phyloP scores from a whole-genome alignment of 2,329 filamentous ascomycete species.

The Neopestalotiopsis rosae region DNA sequence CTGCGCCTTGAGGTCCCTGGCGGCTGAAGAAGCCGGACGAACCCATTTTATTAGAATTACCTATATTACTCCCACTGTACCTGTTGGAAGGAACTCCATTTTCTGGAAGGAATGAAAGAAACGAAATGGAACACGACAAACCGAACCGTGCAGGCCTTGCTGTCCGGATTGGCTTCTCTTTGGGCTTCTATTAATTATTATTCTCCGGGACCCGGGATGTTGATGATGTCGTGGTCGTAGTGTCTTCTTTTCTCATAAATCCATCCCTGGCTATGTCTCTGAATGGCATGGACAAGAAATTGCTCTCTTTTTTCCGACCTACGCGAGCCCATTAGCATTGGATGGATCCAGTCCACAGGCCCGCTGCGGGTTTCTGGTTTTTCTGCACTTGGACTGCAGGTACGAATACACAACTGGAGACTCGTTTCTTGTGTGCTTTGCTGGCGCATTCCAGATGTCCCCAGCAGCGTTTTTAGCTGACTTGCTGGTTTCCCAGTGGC shows the following conservation, averaged over 20 bases:
- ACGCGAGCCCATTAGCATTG: background rate
- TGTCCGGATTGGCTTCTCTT: background rate
- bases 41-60: conserved; percentile 3
- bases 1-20: background rate
- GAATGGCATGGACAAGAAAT: background rate
- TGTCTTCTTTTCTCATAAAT: background rate
- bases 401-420: background rate
- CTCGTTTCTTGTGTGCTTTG: too few relatives aligned
- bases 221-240: background rate
- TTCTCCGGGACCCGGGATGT: background rate
- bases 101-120: background rate
- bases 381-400: background rate
- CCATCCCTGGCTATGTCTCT: background rate
- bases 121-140: background rate
- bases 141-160: background rate
- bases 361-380: background rate
- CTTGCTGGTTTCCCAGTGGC: too few relatives aligned
- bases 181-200: background rate
- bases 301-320: background rate
- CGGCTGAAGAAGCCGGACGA: background rate
- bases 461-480: too few relatives aligned
- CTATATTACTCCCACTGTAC: background rate
- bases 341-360: background rate
- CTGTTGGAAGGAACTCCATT: background rate
- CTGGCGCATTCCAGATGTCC: too few relatives aligned